Evolutionary conservation across 2,329 filamentous ascomycete species (phyloP).

Genomic region (Fusarium sp.): DNA sequence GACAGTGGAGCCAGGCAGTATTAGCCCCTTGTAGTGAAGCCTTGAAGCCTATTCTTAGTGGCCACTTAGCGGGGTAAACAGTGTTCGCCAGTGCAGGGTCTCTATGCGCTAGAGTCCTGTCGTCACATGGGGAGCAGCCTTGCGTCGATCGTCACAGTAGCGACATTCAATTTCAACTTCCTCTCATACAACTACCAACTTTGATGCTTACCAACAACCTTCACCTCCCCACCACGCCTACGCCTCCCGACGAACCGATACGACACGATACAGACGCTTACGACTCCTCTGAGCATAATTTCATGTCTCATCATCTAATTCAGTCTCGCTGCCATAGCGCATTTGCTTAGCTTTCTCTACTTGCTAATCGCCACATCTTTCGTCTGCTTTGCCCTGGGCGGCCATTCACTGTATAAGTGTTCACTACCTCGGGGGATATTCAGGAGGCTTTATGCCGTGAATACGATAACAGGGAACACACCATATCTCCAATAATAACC

Average conservation of each 20-base stretch:
- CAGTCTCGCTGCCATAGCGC: background rate
- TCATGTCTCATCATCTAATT: slow-evolving; percentile 6
- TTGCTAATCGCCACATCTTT: slow-evolving; percentile 25
- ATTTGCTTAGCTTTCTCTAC: slow-evolving; percentile 11
- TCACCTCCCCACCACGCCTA: background rate
- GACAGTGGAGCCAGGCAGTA: background rate
- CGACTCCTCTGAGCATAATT: background rate
- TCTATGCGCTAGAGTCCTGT: slow-evolving; percentile 11
- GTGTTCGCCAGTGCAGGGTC: slow-evolving; percentile 28
- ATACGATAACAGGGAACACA: background rate
- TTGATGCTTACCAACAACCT: slow-evolving; percentile 8
- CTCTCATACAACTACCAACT: slow-evolving; percentile 3
- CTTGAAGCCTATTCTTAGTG: slow-evolving; percentile 17
- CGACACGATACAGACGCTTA: slow-evolving; percentile 7
- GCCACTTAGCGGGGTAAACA: slow-evolving; percentile 27
- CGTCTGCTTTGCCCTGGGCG: background rate
- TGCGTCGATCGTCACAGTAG: slow-evolving; percentile 18
- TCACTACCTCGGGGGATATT: background rate
- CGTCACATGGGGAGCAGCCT: slow-evolving; percentile 34
- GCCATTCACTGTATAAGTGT: slow-evolving; percentile 2
- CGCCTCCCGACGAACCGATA: background rate
- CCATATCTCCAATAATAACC: background rate
- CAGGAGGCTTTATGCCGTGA: slow-evolving; percentile 9
- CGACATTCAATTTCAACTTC: slow-evolving; percentile 16
- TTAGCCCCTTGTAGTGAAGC: slow-evolving; percentile 11